These are phyloP conservation scores for Sphaceloma murrayae DNA, from an alignment of 2,329 filamentous ascomycete genomes.

Conservation along the genomic window DNA sequence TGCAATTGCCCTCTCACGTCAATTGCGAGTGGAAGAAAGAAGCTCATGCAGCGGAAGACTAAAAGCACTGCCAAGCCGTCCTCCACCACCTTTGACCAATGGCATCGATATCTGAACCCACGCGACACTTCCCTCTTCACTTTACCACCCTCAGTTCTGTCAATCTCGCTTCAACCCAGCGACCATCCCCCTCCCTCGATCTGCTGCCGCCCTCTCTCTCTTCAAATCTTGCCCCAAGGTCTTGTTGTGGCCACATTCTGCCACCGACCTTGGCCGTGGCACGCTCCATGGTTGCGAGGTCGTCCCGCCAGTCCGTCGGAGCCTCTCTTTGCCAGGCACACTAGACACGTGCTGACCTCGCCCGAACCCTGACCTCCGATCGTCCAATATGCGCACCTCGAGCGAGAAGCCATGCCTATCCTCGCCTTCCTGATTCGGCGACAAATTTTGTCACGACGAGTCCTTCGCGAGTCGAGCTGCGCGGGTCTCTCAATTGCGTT, in stretches of 20 bases:
- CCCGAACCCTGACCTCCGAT: slow-evolving; percentile 5
- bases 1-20: not conserved
- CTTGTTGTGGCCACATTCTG: not conserved
- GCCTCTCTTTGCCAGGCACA: slow-evolving; percentile 3
- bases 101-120: slow-evolving; percentile 4
- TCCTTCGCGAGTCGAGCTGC: not conserved
- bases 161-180: slow-evolving; percentile 13
- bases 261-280: slow-evolving; percentile 2
- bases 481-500: not conserved
- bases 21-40: not conserved
- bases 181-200: slow-evolving; percentile 10
- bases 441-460: slow-evolving; percentile 2
- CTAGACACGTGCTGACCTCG: slow-evolving; percentile 7
- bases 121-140: slow-evolving; percentile 7
- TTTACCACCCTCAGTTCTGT: slow-evolving; percentile 3
- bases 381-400: slow-evolving; percentile 10
- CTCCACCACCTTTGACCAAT: slow-evolving; percentile 3
- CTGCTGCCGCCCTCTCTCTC: slow-evolving; percentile 1
- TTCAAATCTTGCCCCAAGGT: not conserved
- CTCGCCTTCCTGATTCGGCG: slow-evolving; percentile 12
- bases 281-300: slow-evolving; percentile 5
- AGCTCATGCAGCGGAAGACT: slow-evolving; percentile 1
- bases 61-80: slow-evolving; percentile 5
- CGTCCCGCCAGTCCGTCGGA: slow-evolving; percentile 7
- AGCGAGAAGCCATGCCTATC: slow-evolving; percentile 10